phyloP scores from a whole-genome alignment of 140 eudicot species.

The Erigeron philadelphicus region DNA sequence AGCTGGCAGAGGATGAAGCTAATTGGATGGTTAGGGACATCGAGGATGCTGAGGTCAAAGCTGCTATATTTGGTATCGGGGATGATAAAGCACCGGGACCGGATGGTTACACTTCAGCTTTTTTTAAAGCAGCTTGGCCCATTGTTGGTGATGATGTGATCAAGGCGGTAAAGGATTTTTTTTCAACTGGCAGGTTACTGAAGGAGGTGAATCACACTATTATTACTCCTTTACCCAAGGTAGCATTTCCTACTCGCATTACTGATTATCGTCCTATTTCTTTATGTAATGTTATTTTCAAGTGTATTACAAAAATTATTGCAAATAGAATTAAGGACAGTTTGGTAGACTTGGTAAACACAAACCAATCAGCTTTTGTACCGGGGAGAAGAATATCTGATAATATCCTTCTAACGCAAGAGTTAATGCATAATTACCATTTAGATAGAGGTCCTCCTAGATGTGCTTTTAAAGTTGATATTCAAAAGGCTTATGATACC shows the following conservation, averaged over 20 bases:
- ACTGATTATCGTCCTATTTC: neutral
- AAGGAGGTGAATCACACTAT: neutral
- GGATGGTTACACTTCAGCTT: neutral
- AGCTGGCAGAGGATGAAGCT: neutral
- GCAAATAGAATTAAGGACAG: neutral
- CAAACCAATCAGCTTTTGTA: neutral
- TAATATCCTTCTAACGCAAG: too few relatives aligned
- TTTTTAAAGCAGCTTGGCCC: neutral
- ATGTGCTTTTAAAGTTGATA: too few relatives aligned
- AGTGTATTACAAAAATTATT: neutral
- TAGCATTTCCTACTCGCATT: neutral
- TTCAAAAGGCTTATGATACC: too few relatives aligned
- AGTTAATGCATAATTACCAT: too few relatives aligned
- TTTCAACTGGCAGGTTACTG: neutral
- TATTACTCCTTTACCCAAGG: neutral
- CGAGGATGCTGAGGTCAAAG: neutral
- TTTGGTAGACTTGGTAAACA: constrained; percentile 78
- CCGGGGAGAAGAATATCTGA: too few relatives aligned
- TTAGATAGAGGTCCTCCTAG: too few relatives aligned
- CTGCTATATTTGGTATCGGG: neutral
- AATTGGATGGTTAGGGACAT: neutral
- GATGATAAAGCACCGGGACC: neutral
- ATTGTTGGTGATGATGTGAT: neutral
- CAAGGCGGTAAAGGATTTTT: neutral
- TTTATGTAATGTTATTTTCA: neutral